phyloP scores from a whole-genome alignment of 2,329 filamentous ascomycete genomes.

The Metarhizium sp. region DNA sequence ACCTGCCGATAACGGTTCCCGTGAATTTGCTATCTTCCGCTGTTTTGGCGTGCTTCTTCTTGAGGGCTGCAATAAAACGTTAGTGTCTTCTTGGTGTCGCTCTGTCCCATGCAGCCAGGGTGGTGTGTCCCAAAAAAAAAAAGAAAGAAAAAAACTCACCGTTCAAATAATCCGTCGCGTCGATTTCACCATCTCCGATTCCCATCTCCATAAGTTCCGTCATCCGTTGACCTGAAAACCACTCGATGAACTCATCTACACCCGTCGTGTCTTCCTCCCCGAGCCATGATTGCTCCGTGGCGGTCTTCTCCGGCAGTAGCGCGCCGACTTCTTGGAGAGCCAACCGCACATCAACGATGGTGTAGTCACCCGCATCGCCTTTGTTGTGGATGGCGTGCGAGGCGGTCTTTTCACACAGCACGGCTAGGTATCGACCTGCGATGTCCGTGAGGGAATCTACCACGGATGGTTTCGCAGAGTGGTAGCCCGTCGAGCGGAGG shows the following conservation, averaged over 20 bases:
- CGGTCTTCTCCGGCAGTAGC: slow-evolving; percentile 57
- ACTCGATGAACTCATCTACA: slow-evolving; percentile 67
- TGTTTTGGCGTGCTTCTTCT: slow-evolving; percentile 86
- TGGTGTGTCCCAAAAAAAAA: background rate
- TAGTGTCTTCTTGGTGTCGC: background rate
- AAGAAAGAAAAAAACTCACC: slow-evolving; percentile 33
- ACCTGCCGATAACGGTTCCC: slow-evolving; percentile 72
- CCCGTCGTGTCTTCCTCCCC: slow-evolving; percentile 71
- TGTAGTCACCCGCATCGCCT: slow-evolving; percentile 38
- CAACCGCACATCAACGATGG: slow-evolving; percentile 69
- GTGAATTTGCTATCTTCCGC: slow-evolving; percentile 80
- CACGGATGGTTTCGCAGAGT: slow-evolving; percentile 69
- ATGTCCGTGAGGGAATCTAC: slow-evolving; percentile 85
- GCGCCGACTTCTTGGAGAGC: slow-evolving; percentile 76
- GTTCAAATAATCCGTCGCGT: slow-evolving; percentile 61
- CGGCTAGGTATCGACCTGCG: slow-evolving; percentile 67
- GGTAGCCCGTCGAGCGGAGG: slow-evolving; percentile 83
- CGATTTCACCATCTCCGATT: slow-evolving; percentile 55
- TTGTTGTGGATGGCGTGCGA: slow-evolving; percentile 61
- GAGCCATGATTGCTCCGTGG: slow-evolving; percentile 58
- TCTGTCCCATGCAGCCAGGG: background rate
- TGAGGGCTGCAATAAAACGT: slow-evolving; percentile 48
- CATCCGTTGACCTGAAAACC: slow-evolving; percentile 67
- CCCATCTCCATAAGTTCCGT: slow-evolving; percentile 76
- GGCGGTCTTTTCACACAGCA: slow-evolving; percentile 65